Evolutionary conservation across 2,329 filamentous ascomycete species (phyloP).

Genomic region (Pseudogymnoascus sp.): DNA sequence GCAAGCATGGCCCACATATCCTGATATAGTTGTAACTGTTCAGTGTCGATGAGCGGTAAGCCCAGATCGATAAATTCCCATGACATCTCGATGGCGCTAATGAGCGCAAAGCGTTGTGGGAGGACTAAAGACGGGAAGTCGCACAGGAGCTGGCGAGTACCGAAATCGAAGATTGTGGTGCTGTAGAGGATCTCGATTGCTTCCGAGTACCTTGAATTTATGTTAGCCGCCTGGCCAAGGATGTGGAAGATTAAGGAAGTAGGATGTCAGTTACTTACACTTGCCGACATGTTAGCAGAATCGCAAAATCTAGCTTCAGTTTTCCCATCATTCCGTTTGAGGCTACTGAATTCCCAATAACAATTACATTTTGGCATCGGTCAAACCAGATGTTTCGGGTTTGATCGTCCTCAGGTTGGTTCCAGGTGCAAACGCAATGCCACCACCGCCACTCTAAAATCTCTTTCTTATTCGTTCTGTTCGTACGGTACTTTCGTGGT

Average conservation of each 20-base stretch:
- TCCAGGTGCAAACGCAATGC: constrained; percentile 17
- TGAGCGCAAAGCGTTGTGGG: constrained; percentile 21
- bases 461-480: constrained; percentile 15
- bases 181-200: constrained; percentile 22
- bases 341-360: constrained; percentile 7
- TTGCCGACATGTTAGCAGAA: constrained; percentile 18
- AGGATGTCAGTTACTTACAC: constrained; percentile 12
- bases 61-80: constrained; percentile 16
- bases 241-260: background rate
- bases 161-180: constrained; percentile 23
- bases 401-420: constrained; percentile 14
- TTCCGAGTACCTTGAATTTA: constrained; percentile 19
- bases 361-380: constrained; percentile 14
- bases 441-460: constrained; percentile 18
- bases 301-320: constrained; percentile 19
- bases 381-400: constrained; percentile 18
- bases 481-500: constrained; percentile 14
- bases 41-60: background rate
- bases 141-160: constrained; percentile 20
- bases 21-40: background rate
- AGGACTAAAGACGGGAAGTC: constrained; percentile 19
- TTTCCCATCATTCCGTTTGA: constrained; percentile 16
- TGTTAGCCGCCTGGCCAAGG: background rate
- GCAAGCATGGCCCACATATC: constrained; percentile 5
- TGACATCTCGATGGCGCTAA: constrained; percentile 17